Evolutionary conservation across 441 rosid genomes (phyloP), one percentile per base, ranked within the genome.

Genomic region (Gossypium trilobum): DNA sequence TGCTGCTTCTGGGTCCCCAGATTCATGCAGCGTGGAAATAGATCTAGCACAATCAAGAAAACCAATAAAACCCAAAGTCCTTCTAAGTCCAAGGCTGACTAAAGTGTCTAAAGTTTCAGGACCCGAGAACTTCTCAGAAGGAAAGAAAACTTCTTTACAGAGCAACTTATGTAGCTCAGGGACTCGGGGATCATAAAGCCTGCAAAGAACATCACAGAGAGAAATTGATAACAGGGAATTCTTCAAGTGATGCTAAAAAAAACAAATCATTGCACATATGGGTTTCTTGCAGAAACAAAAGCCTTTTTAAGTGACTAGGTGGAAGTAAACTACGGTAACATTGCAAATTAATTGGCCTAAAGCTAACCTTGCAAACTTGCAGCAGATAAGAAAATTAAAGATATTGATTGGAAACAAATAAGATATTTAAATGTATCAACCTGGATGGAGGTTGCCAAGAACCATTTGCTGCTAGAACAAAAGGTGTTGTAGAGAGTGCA

Each of bases 181-280:
- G 74, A 89, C 80, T 31, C 95, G 95, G 79, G 99, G 99, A 86
- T 95, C 99, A 68, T 95, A 95, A 63, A 95, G 93, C 89, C 99
- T 95, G 95, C 57, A 79, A 85, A 83, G 77, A 81, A 74, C 31
- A 80, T 58, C 13, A 71, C 16, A 69, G 65, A 50, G 55, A 65
- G 66, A 50, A 62, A 71, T 70, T 59, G 17, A 9, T 67, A 51
- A 58, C 68, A 62, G n/a, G 14, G 36, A 65, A 48, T 70, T 29
- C 14, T 70, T 52, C 14, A 46, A 51, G 11, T 48, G 54, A 33
- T 46, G 29, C 19, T 63, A 25, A 63, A 25, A 17, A 64, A 62
- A 52, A 63, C 10, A 2, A 46, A 5, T 23, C 57, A 65, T 66
- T 25, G 25, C 25, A 66, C 31, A 46, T 46, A 23, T 46, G 31